Evolutionary conservation across 1,139 yeast species (phyloP).

Genomic region (Sugiyamaella xylanicola): DNA sequence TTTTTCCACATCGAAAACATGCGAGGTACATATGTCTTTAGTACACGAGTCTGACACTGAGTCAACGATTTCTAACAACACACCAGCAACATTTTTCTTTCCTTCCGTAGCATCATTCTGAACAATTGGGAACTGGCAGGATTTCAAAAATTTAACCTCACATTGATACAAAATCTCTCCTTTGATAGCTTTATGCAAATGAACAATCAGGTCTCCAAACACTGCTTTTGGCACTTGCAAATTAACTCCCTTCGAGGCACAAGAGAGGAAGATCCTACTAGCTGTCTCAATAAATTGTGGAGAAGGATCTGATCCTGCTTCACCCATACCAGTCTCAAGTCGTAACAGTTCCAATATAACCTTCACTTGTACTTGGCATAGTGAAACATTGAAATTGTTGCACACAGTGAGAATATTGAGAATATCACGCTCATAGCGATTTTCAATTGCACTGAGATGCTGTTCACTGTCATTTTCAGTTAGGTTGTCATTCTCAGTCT

Average conservation of each 20-base stretch:
- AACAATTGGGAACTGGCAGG: slow-evolving; percentile 51
- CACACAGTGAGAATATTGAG: slow-evolving; percentile 32
- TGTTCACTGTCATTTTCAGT: not conserved
- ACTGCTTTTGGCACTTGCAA: slow-evolving; percentile 20
- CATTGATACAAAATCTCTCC: slow-evolving; percentile 43
- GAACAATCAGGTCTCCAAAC: slow-evolving; percentile 47
- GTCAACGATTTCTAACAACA: slow-evolving; percentile 36
- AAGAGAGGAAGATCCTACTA: slow-evolving; percentile 13
- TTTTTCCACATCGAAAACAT: slow-evolving; percentile 28
- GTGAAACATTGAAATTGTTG: slow-evolving; percentile 58
- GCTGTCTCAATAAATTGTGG: slow-evolving; percentile 15
- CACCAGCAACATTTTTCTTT: slow-evolving; percentile 27
- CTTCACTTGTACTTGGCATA: slow-evolving; percentile 53
- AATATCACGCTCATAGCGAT: slow-evolving; percentile 27
- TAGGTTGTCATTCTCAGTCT: not conserved
- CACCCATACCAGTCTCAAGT: not conserved
- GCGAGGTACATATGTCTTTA: slow-evolving; percentile 28
- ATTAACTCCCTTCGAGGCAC: slow-evolving; percentile 16
- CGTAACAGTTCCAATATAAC: slow-evolving; percentile 25
- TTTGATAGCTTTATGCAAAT: slow-evolving; percentile 42
- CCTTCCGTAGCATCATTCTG: slow-evolving; percentile 28
- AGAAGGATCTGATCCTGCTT: slow-evolving; percentile 1
- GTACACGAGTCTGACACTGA: slow-evolving; percentile 36
- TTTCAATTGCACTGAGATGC: not conserved
- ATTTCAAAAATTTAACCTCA: slow-evolving; percentile 49